These are phyloP conservation scores for Hibiscus mutabilis DNA, from an alignment of 345 rosid species.

Conservation along the genomic window DNA sequence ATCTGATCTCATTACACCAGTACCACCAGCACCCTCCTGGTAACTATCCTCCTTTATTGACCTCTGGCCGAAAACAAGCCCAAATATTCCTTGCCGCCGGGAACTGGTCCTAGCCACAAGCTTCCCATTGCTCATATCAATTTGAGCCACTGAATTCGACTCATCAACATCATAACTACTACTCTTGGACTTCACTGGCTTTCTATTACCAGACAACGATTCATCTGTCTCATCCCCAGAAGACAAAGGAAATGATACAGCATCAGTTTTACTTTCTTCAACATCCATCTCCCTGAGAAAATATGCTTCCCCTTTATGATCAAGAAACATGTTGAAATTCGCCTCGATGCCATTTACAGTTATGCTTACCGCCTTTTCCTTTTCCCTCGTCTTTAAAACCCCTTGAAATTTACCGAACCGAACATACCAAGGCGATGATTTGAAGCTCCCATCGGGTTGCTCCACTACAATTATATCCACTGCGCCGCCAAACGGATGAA, in stretches of 20 bases:
- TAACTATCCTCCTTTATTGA: constrained; percentile 30
- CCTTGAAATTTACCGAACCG: constrained; percentile 96
- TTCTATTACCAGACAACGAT: constrained; percentile 24
- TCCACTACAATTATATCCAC: constrained; percentile 91
- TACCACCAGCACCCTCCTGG: constrained; percentile 26
- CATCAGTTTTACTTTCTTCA: constrained; percentile 44
- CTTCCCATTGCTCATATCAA: constrained; percentile 31
- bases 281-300: constrained; percentile 58
- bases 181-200: constrained; percentile 43
- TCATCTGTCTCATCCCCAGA: constrained; percentile 53
- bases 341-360: constrained; percentile 65
- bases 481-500: constrained; percentile 98
- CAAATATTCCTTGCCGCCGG: constrained; percentile 45
- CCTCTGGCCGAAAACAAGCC: constrained; percentile 61
- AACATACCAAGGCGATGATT: constrained; percentile 98
- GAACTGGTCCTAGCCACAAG: constrained; percentile 38
- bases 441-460: constrained; percentile 90
- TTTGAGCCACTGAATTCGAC: constrained; percentile 13
- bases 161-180: constrained; percentile 33
- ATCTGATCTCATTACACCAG: constrained; percentile 29
- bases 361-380: constrained; percentile 55
- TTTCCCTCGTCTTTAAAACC: constrained; percentile 60
- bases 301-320: constrained; percentile 85
- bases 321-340: constrained; percentile 70
- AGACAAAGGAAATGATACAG: constrained; percentile 35